phyloP scores from a whole-genome alignment of 192 early-diverging fungal species.

The Chytriomyces sp. region DNA sequence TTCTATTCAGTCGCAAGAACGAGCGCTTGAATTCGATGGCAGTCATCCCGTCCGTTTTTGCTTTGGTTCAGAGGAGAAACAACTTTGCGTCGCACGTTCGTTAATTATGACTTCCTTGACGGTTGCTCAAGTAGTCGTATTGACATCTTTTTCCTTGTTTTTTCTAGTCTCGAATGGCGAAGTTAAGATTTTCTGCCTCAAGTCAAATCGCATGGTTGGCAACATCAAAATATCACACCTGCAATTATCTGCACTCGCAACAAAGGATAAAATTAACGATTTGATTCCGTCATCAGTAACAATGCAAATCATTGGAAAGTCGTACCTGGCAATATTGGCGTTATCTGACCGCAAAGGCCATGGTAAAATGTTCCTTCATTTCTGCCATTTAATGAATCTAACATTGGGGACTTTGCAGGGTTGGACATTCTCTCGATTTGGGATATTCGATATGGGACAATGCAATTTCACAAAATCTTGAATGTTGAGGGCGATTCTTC shows the following conservation, averaged over 20 bases:
- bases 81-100: conserved; percentile 21
- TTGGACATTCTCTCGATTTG: conserved; percentile 31
- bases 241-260: background rate
- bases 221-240: background rate
- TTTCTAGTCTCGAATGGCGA: conserved; percentile 3
- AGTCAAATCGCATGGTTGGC: background rate
- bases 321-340: conserved; percentile 33
- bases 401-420: background rate
- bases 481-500: conserved; percentile 3
- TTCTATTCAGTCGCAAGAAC: conserved; percentile 15
- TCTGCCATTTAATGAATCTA: background rate
- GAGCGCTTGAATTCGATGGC: background rate
- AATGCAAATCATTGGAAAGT: conserved; percentile 23
- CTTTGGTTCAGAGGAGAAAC: conserved; percentile 19
- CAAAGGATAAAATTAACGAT: background rate
- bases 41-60: background rate
- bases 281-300: conserved; percentile 4
- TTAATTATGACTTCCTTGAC: background rate
- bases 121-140: background rate
- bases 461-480: conserved; percentile 18
- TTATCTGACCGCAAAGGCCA: background rate
- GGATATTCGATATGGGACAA: conserved; percentile 30
- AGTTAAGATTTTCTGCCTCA: background rate
- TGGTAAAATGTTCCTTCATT: conserved; percentile 1
- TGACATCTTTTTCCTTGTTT: background rate